Base-by-base conservation (phyloP, 2,329 filamentous ascomycete genomes). In the Colletotrichum higginsianum region DNA sequence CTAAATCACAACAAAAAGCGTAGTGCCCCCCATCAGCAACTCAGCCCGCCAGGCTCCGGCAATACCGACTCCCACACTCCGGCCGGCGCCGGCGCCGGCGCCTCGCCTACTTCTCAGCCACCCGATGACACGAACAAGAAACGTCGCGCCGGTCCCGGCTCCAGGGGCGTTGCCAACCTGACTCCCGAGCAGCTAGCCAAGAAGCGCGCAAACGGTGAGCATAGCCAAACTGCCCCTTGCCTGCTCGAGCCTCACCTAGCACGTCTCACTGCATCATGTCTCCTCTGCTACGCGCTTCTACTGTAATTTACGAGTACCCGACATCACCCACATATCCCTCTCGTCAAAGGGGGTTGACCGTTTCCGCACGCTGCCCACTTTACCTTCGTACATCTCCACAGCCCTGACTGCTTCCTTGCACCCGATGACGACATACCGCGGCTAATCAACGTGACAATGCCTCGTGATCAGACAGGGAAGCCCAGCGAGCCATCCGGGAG, bases 401-500 rank as follows among this genome's bases (percentile, higher is more conserved):
- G n/a, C 38, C 38, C n/a, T 38, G 38, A 47, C 40, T 23, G 18
- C 50, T 13, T 46, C 40, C 38, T 46, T 21, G 38, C 40, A 26
- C 30, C n/a, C 53, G 61, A 61, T 69, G 65, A 30, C 50, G 61
- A 46, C 44, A 61, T 35, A 16, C 16, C 61, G 42, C n/a, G 23
- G 64, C 67, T 67, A 42, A 71, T 50, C 35, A 30, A 40, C 35
- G 62, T 23, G 40, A 18, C 52, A 26, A 60, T 66, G 49, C 21
- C 23, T 35, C 55, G 38, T 49, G 66, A 55, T 18, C 90, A 88
- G 94, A 97, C 80, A 91, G 94, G 69, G 94, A 97, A 81, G 94
- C 94, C 40, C 94, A 97, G 80, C 89, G 94, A 60, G 94, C 93
- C 49, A 96, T 97, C 71, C 88, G 94, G 52, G 93, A 96, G 83